These are phyloP conservation scores for Fusarium lyarnte DNA, from an alignment of 2,329 filamentous ascomycete genomes.

Conservation along the genomic window DNA sequence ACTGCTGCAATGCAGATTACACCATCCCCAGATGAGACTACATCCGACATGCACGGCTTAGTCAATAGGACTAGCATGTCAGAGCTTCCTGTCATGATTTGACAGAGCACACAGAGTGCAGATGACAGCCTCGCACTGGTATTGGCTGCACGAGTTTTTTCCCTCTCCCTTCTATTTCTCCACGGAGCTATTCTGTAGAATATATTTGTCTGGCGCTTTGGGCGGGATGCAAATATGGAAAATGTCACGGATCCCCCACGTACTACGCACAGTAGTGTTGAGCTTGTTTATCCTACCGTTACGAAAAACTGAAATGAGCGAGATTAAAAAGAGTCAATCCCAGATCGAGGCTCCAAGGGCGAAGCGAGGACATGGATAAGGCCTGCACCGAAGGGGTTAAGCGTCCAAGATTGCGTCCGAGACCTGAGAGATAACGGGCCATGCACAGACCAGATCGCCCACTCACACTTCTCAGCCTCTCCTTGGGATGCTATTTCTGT, in stretches of 20 bases:
- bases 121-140: neutral
- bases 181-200: neutral
- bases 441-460: constrained; percentile 33
- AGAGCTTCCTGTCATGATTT: constrained; percentile 27
- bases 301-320: constrained; percentile 1
- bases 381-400: neutral
- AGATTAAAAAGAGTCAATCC: neutral
- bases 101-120: neutral
- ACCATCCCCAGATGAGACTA: constrained; percentile 28
- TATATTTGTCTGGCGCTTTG: neutral
- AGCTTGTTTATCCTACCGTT: constrained; percentile 6
- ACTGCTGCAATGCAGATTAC: constrained; percentile 10
- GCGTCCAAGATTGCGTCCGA: neutral
- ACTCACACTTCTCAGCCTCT: constrained; percentile 26
- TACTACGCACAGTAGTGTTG: constrained; percentile 11
- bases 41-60: constrained; percentile 21
- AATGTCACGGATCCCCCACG: constrained; percentile 1
- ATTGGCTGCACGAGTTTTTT: constrained; percentile 8
- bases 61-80: constrained; percentile 20
- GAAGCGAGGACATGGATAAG: constrained; percentile 19
- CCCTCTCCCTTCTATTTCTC: neutral
- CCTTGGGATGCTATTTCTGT: constrained; percentile 15
- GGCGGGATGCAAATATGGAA: neutral
- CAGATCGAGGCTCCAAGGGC: constrained; percentile 5
- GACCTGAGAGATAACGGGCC: constrained; percentile 28